These are phyloP conservation scores for Tetraselmis striata DNA, from an alignment of 139 green algal species.

Conservation along the genomic window DNA sequence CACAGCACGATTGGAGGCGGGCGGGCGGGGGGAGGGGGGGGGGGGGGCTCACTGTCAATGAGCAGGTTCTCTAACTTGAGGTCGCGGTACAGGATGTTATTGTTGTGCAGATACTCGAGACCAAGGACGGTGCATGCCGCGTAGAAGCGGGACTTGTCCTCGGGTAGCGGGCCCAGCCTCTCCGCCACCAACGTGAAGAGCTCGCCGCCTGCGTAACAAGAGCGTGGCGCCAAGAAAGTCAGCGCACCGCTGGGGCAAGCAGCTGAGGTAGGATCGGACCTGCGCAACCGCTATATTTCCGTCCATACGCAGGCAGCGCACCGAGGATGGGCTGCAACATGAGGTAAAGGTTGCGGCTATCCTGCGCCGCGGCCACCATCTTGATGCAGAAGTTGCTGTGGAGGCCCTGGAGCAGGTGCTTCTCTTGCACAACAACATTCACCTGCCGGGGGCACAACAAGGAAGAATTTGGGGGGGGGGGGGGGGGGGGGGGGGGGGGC, in stretches of 20 bases:
- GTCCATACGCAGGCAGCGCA: no score
- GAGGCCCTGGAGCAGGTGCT: neutral
- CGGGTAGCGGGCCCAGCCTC: conserved; percentile 33
- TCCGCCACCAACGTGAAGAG: neutral
- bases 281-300: no score
- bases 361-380: neutral
- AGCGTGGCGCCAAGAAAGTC: no score
- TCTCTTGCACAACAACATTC: neutral
- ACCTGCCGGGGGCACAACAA: no score
- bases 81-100: conserved; percentile 68
- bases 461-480: no score
- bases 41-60: conserved; percentile 25
- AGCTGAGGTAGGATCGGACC: no score
- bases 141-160: conserved; percentile 82
- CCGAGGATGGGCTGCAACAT: neutral
- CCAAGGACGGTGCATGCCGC: conserved; percentile 70
- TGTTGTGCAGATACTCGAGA: conserved; percentile 78
- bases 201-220: neutral
- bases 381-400: neutral
- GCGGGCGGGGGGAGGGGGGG: no score
- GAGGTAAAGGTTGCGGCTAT: neutral
- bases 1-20: no score
- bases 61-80: conserved; percentile 71
- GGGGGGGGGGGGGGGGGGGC: no score
- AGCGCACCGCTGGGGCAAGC: no score